A percentile compares a stretch with the other conserved stretches of the same genome.
These are phyloP conservation scores for Neurospora sp. DNA, from an alignment of 2,329 filamentous ascomycete species.

Conservation along the genomic window DNA sequence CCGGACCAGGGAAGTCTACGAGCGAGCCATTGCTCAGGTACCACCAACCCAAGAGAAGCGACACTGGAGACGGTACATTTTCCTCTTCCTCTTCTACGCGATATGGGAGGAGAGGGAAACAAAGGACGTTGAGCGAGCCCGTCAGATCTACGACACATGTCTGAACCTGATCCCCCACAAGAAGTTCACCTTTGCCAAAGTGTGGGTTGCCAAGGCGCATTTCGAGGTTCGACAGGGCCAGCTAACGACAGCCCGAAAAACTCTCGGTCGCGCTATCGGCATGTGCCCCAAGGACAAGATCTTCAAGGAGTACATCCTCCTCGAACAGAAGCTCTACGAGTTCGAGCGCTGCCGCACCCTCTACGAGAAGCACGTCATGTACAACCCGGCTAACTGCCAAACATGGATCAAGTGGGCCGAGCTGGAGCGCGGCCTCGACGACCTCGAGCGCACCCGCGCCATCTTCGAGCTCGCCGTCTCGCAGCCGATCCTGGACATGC, in stretches of 20 bases:
- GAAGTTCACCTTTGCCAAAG: conserved; percentile 92
- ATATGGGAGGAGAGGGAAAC: conserved; percentile 87
- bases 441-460: conserved; percentile 74
- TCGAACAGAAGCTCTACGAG: conserved; percentile 90
- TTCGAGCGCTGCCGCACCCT: conserved; percentile 84
- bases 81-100: conserved; percentile 96
- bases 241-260: conserved; percentile 72
- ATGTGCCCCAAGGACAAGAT: conserved; percentile 94
- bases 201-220: conserved; percentile 89
- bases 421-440: conserved; percentile 82
- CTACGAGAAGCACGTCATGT: conserved; percentile 90
- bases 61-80: conserved; percentile 95
- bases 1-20: conserved; percentile 83
- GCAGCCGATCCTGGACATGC: conserved; percentile 86
- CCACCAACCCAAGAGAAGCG: conserved; percentile 94
- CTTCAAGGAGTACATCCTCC: conserved; percentile 85
- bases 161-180: conserved; percentile 86
- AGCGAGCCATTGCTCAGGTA: conserved; percentile 88
- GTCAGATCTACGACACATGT: conserved; percentile 85
- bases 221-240: conserved; percentile 87
- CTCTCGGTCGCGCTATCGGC: conserved; percentile 79
- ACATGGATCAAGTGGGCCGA: conserved; percentile 97
- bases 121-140: conserved; percentile 65
- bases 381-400: conserved; percentile 80
- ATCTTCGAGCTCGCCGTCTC: conserved; percentile 87